Percentiles rank a stretch among this genome's conserved stretches.
phyloP scores from a whole-genome alignment of 2,329 filamentous ascomycete species.

The Ophiosphaerella korrae region DNA sequence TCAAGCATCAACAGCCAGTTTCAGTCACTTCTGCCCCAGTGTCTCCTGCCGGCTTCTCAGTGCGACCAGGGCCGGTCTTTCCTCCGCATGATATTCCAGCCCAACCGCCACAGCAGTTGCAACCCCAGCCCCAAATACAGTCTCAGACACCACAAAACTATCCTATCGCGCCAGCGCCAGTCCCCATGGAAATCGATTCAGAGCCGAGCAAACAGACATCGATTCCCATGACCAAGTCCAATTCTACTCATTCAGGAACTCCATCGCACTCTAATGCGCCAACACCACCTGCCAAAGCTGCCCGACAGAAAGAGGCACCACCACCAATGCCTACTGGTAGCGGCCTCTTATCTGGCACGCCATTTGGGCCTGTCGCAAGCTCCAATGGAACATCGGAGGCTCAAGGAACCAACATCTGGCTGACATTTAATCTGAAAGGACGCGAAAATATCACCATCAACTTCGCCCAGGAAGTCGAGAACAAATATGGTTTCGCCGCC shows the following conservation, averaged over 20 bases:
- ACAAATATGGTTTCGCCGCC: conserved; percentile 92
- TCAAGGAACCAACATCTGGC: conserved; percentile 72
- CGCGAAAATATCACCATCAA: conserved; percentile 91
- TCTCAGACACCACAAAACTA: conserved; percentile 15
- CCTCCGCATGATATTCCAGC: conserved; percentile 33
- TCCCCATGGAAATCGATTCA: conserved; percentile 46
- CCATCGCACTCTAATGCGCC: conserved; percentile 56
- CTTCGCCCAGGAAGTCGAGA: conserved; percentile 90
- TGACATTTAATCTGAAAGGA: conserved; percentile 80
- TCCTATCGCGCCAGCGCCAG: conserved; percentile 23
- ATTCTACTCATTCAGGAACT: conserved; percentile 38
- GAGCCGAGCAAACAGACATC: conserved; percentile 33
- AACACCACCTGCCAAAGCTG: conserved; percentile 61
- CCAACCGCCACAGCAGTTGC: conserved; percentile 20
- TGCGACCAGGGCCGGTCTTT: conserved; percentile 34
- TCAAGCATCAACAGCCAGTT: conserved; percentile 40
- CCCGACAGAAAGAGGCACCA: conserved; percentile 60
- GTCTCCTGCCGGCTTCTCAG: conserved; percentile 43
- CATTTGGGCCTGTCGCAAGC: conserved; percentile 61
- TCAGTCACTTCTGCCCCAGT: conserved; percentile 49
- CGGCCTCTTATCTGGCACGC: conserved; percentile 66
- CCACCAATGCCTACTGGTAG: conserved; percentile 65
- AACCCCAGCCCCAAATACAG: conserved; percentile 1
- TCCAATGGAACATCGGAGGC: conserved; percentile 51
- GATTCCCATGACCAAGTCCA: conserved; percentile 42